phyloP scores from a whole-genome alignment of 768 basidiomycete genomes.

The Cubamyces sp. region DNA sequence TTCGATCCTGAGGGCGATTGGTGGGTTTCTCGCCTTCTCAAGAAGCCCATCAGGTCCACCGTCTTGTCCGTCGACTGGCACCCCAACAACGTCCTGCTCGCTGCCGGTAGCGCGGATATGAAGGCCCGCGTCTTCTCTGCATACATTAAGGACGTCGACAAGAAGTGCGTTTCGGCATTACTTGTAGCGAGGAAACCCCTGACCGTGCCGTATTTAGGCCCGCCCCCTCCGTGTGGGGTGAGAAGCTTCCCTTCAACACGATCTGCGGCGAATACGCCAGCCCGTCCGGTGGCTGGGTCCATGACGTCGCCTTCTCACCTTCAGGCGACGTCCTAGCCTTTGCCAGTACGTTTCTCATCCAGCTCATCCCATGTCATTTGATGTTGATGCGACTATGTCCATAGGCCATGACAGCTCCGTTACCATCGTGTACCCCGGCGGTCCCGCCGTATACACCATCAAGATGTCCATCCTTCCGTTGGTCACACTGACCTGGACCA shows the following conservation, averaged over 20 bases:
- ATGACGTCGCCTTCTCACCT: conserved; percentile 93
- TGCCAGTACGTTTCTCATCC: conserved; percentile 63
- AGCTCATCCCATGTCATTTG: background rate
- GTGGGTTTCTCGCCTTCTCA: conserved; percentile 97
- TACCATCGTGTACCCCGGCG: conserved; percentile 88
- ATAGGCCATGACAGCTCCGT: conserved; percentile 94
- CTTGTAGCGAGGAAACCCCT: background rate
- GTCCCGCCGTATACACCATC: conserved; percentile 72
- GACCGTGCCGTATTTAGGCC: conserved; percentile 55
- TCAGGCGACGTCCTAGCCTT: conserved; percentile 95
- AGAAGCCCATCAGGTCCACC: conserved; percentile 96
- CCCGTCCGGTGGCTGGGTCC: conserved; percentile 96
- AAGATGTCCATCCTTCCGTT: conserved; percentile 79
- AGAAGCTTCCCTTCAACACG: conserved; percentile 96
- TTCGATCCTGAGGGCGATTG: conserved; percentile 98
- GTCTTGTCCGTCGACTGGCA: conserved; percentile 97
- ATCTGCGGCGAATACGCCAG: conserved; percentile 92
- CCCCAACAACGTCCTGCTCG: conserved; percentile 96
- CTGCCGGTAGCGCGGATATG: conserved; percentile 97
- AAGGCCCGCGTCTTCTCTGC: conserved; percentile 98
- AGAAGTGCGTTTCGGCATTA: conserved; percentile 58
- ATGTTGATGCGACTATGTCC: background rate
- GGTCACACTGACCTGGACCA: conserved; percentile 84
- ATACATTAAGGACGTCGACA: conserved; percentile 97
- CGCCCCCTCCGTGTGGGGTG: conserved; percentile 92